Conservation (phyloP, 2,329 filamentous ascomycete genomes). For the Juglanconis oblonga region DNA sequence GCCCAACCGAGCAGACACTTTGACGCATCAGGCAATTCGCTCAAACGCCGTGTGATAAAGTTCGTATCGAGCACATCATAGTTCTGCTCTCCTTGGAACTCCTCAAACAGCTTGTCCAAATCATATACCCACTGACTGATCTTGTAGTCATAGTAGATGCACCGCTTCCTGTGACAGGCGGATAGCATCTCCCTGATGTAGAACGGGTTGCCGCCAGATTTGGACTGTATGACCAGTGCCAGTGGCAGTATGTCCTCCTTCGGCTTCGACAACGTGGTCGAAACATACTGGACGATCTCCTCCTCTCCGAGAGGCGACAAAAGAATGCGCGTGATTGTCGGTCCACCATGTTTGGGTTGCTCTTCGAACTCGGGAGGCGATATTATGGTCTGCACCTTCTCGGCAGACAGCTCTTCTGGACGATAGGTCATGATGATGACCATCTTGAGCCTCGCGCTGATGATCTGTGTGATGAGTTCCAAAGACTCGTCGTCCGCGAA, state of each 20-base stretch:
- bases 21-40: constrained; percentile 71
- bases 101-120: constrained; percentile 78
- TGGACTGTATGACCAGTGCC: constrained; percentile 82
- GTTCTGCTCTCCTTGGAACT: constrained; percentile 76
- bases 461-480: constrained; percentile 78
- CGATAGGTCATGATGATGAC: constrained; percentile 76
- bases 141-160: constrained; percentile 88
- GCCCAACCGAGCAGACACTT: constrained; percentile 83
- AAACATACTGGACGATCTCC: constrained; percentile 79
- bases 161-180: constrained; percentile 76
- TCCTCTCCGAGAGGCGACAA: constrained; percentile 72
- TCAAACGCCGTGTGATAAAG: constrained; percentile 75
- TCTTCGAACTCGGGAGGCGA: constrained; percentile 54
- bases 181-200: constrained; percentile 90
- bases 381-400: constrained; percentile 53
- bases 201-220: constrained; percentile 84
- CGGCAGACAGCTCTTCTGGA: constrained; percentile 60
- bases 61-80: constrained; percentile 78
- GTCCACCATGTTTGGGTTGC: constrained; percentile 41
- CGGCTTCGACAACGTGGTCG: constrained; percentile 72
- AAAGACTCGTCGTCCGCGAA: constrained; percentile 86
- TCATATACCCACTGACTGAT: constrained; percentile 81
- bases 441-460: constrained; percentile 75
- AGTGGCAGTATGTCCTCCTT: constrained; percentile 72
- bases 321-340: constrained; percentile 66